Evolutionary conservation across 257 asterid genomes (phyloP).

Genomic region (Voacanga thouarsii): DNA sequence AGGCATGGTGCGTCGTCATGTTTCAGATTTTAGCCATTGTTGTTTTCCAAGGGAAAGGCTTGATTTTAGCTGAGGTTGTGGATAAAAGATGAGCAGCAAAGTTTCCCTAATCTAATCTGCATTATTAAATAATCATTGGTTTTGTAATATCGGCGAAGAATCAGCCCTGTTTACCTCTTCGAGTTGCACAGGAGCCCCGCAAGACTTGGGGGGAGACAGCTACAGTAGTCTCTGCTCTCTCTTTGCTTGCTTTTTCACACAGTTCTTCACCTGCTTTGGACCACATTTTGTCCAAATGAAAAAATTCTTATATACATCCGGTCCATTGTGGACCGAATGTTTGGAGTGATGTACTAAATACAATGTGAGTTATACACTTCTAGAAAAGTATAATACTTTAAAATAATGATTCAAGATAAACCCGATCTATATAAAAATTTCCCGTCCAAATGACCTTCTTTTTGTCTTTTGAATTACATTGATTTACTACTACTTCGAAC

Average conservation of each 20-base stretch:
- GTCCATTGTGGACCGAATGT: no score
- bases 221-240: conserved; percentile 7
- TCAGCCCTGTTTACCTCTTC: conserved; percentile 88
- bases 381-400: no score
- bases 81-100: conserved; percentile 2
- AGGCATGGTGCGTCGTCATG: neutral
- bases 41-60: conserved; percentile 23
- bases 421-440: no score
- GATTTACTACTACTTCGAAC: conserved; percentile 21
- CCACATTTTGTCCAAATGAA: conserved; percentile 27
- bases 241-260: neutral
- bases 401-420: no score
- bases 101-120: neutral
- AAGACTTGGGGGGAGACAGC: conserved; percentile 37
- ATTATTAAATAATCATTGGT: conserved; percentile 31
- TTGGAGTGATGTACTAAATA: no score
- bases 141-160: conserved; percentile 65
- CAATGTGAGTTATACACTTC: no score
- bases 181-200: conserved; percentile 55
- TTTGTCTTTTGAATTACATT: conserved; percentile 8
- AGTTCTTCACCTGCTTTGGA: conserved; percentile 23
- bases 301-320: no score
- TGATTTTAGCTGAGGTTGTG: conserved; percentile 45
- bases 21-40: conserved; percentile 15
- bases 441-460: conserved; percentile 17